Percentiles rank a stretch among this genome's conserved stretches.
phyloP scores from a whole-genome alignment of 2,329 filamentous ascomycete genomes.

The Calonectria multiphialidica region DNA sequence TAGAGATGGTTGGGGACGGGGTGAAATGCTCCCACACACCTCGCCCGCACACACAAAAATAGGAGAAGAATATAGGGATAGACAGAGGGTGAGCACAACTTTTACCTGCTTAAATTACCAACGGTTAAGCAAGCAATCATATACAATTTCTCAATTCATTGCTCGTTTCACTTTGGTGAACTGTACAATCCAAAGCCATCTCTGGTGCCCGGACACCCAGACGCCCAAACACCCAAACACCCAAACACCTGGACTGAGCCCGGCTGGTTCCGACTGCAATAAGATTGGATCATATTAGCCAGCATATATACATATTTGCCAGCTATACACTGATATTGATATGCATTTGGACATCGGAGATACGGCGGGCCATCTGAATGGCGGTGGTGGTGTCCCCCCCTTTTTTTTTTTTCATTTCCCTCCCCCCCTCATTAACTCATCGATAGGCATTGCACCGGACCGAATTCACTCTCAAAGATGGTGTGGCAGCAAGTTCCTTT shows the following conservation, averaged over 20 bases:
- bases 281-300: not conserved
- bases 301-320: not conserved
- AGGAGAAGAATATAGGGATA: not conserved
- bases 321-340: not conserved
- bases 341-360: not conserved
- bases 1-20: not conserved
- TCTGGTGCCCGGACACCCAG: not conserved
- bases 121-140: not conserved
- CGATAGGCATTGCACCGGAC: not conserved
- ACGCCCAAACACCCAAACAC: no score
- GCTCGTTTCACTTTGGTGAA: not conserved
- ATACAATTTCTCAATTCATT: not conserved
- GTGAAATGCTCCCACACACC: not conserved
- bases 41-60: not conserved
- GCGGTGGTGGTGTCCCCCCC: not conserved
- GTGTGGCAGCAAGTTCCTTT: not conserved
- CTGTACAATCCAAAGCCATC: not conserved
- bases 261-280: not conserved
- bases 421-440: no score
- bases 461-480: not conserved
- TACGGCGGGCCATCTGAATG: not conserved
- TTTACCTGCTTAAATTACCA: constrained; percentile 1
- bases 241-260: not conserved
- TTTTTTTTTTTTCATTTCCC: not conserved
- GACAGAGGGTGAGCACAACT: constrained; percentile 8